Evolutionary conservation across 2,329 filamentous ascomycete species (phyloP).

Genomic region (Hypoxylon sp.): DNA sequence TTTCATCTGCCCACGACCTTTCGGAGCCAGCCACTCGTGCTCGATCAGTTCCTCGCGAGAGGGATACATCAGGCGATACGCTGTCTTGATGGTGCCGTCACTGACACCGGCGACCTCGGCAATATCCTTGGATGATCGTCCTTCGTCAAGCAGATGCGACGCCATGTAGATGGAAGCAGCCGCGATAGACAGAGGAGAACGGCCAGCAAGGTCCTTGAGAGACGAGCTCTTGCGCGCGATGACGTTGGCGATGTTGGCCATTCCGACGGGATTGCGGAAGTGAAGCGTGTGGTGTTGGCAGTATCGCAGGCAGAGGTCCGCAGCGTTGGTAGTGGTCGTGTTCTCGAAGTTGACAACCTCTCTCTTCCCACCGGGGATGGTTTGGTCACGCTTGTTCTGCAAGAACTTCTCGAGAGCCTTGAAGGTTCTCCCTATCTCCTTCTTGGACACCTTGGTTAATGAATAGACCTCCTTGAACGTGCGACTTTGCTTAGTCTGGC

Average conservation of each 20-base stretch:
- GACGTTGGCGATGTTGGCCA: slow-evolving; percentile 82
- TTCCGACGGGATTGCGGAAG: slow-evolving; percentile 75
- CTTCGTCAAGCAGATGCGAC: slow-evolving; percentile 83
- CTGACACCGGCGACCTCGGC: slow-evolving; percentile 87
- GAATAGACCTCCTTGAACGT: slow-evolving; percentile 96
- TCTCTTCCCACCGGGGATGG: slow-evolving; percentile 62
- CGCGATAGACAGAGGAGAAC: slow-evolving; percentile 92
- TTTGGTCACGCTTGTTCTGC: slow-evolving; percentile 75
- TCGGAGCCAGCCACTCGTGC: slow-evolving; percentile 74
- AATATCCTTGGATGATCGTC: slow-evolving; percentile 87
- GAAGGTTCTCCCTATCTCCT: slow-evolving; percentile 96
- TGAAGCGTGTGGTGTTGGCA: slow-evolving; percentile 86
- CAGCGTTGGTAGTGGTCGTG: slow-evolving; percentile 81
- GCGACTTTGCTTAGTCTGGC: slow-evolving; percentile 85
- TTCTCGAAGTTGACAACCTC: slow-evolving; percentile 77
- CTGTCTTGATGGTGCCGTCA: slow-evolving; percentile 95
- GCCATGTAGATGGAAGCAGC: slow-evolving; percentile 98
- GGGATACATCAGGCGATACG: slow-evolving; percentile 88
- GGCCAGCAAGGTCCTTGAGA: slow-evolving; percentile 85
- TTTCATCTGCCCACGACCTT: slow-evolving; percentile 76
- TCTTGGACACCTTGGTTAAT: slow-evolving; percentile 93
- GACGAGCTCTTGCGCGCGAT: slow-evolving; percentile 82
- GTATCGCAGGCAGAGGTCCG: slow-evolving; percentile 88
- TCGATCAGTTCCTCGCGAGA: slow-evolving; percentile 80
- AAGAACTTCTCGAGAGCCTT: slow-evolving; percentile 92